Evolutionary conservation across 495 filamentous ascomycete genomes (phyloP).

Genomic region (Penicillium goetzii): DNA sequence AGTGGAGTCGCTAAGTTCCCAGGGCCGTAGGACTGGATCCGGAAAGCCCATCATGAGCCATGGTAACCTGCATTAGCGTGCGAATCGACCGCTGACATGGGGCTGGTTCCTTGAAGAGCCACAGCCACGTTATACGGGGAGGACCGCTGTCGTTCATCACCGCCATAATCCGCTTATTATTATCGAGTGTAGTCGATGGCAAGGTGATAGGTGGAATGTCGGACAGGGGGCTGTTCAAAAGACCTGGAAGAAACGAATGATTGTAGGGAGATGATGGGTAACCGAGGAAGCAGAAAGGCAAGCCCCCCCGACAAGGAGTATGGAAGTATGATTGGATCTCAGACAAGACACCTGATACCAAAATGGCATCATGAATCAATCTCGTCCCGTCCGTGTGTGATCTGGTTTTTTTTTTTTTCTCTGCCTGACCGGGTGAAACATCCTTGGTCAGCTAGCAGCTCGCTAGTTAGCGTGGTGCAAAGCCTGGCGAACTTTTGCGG

Average conservation of each 20-base stretch:
- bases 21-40: constrained; percentile 46
- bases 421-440: constrained; percentile 15
- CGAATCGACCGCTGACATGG: constrained; percentile 37
- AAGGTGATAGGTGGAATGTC: not conserved
- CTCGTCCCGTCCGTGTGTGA: not conserved
- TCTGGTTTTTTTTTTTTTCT: not conserved
- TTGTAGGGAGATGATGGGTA: not conserved
- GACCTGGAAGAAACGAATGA: not conserved
- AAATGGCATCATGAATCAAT: constrained; percentile 1
- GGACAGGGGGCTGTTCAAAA: not conserved
- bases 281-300: not conserved
- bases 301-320: not conserved
- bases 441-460: constrained; percentile 2
- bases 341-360: constrained; percentile 10
- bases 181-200: not conserved
- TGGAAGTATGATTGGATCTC: constrained; percentile 2
- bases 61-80: constrained; percentile 52
- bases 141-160: constrained; percentile 18
- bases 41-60: constrained; percentile 37
- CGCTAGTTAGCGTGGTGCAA: constrained; percentile 4
- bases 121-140: constrained; percentile 37
- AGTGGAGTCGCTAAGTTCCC: constrained; percentile 40
- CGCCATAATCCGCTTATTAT: constrained; percentile 17
- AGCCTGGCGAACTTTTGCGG: constrained; percentile 21
- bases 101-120: constrained; percentile 36